phyloP scores from a whole-genome alignment of 345 rosid genomes.

The Turnera subulata region DNA sequence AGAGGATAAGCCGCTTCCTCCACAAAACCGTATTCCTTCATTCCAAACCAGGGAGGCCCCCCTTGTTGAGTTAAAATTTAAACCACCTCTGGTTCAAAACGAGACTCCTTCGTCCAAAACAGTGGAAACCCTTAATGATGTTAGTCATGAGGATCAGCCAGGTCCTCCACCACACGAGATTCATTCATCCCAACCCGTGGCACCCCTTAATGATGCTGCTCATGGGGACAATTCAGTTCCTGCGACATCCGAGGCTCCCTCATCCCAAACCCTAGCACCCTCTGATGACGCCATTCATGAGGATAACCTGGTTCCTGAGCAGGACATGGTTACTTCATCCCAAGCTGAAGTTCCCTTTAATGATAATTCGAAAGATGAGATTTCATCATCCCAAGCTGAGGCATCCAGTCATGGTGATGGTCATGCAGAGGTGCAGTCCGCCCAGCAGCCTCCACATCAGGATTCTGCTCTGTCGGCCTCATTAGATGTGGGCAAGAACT shows the following conservation, averaged over 20 bases:
- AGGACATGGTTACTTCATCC: background rate
- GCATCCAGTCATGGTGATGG: background rate
- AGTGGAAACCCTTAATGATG: slow-evolving; percentile 1
- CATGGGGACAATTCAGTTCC: background rate
- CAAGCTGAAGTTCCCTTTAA: background rate
- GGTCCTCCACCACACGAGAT: background rate
- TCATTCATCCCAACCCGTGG: no score
- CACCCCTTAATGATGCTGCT: background rate
- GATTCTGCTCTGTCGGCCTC: slow-evolving; percentile 20
- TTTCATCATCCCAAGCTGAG: background rate
- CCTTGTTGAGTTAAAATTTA: no score
- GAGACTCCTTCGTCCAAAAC: slow-evolving; percentile 13
- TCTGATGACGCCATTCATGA: slow-evolving; percentile 16
- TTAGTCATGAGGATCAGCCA: slow-evolving; percentile 13
- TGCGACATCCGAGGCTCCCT: background rate
- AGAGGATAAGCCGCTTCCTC: slow-evolving; percentile 12
- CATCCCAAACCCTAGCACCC: background rate
- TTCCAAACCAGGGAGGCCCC: slow-evolving; percentile 9
- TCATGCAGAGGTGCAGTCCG: slow-evolving; percentile 19
- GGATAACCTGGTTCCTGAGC: slow-evolving; percentile 9
- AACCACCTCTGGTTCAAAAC: slow-evolving; percentile 11
- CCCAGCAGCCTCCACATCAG: slow-evolving; percentile 6
- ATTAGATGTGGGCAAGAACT: slow-evolving; percentile 14
- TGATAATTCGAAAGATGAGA: background rate
- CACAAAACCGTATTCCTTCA: slow-evolving; percentile 13